Evolutionary conservation across 768 basidiomycete genomes (phyloP).

Genomic region (Rhodocollybia butyracea): DNA sequence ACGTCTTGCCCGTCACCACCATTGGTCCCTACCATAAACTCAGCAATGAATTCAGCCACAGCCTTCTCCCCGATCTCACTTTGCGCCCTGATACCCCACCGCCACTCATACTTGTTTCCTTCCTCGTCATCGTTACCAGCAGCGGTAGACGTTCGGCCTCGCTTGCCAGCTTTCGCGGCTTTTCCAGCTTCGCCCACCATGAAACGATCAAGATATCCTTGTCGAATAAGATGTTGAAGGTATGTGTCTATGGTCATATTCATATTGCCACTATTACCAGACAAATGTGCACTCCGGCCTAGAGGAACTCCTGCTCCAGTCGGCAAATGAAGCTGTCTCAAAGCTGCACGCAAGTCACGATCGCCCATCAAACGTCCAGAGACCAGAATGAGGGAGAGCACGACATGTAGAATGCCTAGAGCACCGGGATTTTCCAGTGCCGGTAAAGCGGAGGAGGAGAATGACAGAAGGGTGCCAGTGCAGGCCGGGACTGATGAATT

Average conservation of each 20-base stretch:
- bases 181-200: constrained; percentile 44
- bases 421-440: constrained; percentile 61
- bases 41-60: constrained; percentile 71
- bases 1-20: constrained; percentile 29
- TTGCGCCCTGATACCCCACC: constrained; percentile 80
- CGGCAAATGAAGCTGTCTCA: constrained; percentile 68
- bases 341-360: constrained; percentile 68
- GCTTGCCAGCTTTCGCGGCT: constrained; percentile 42
- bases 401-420: constrained; percentile 74
- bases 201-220: constrained; percentile 76
- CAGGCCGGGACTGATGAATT: constrained; percentile 26
- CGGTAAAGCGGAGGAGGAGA: constrained; percentile 37
- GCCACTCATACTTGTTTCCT: constrained; percentile 62
- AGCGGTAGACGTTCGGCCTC: constrained; percentile 46
- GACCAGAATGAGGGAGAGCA: constrained; percentile 83
- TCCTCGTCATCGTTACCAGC: constrained; percentile 30
- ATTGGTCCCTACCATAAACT: constrained; percentile 64
- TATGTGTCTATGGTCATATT: constrained; percentile 58
- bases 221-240: constrained; percentile 59
- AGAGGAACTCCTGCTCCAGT: constrained; percentile 46
- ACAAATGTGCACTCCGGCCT: constrained; percentile 30
- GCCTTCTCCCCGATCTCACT: constrained; percentile 81
- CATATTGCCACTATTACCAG: background rate
- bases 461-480: constrained; percentile 71
- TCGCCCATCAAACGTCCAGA: constrained; percentile 73